Conservation (phyloP, 768 basidiomycete genomes). For the Cystobasidium onofrii region DNA sequence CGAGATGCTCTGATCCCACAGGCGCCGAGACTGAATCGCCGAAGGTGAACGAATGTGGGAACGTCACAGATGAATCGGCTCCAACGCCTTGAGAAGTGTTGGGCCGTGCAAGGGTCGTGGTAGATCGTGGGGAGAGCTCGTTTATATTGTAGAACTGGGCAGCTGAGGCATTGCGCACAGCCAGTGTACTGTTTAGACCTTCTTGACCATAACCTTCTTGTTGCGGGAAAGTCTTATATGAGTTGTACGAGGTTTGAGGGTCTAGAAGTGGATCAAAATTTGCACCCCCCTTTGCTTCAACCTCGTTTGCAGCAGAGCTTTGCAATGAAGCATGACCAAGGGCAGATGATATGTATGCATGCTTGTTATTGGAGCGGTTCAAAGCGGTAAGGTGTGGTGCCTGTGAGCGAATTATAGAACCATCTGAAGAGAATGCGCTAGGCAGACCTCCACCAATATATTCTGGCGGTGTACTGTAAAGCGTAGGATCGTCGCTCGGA, state of each 20-base stretch:
- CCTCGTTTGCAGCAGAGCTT: too few species aligned
- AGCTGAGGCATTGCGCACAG: background rate
- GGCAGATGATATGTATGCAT: background rate
- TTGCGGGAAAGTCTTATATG: background rate
- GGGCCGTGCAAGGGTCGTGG: background rate
- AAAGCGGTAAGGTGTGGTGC: background rate
- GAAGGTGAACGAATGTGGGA: background rate
- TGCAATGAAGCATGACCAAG: background rate
- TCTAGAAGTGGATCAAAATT: background rate
- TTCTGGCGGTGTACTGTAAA: background rate
- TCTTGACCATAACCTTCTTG: too few species aligned
- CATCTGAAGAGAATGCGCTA: background rate
- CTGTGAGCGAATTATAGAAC: background rate
- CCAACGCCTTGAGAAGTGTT: background rate
- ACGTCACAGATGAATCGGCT: background rate
- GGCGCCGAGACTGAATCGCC: background rate
- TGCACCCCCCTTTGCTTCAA: too few species aligned
- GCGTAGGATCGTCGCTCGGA: background rate
- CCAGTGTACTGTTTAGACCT: slow-evolving; percentile 2
- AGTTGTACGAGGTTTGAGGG: background rate
- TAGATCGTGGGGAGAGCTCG: background rate
- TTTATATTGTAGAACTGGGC: slow-evolving; percentile 9
- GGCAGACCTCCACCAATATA: background rate
- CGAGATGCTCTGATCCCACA: background rate
- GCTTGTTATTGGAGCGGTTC: background rate